Percentiles rank a stretch among this genome's conserved stretches.
Conservation (phyloP, 1,284 basidiomycete genomes). For the Leccinum pseudoinsigne region DNA sequence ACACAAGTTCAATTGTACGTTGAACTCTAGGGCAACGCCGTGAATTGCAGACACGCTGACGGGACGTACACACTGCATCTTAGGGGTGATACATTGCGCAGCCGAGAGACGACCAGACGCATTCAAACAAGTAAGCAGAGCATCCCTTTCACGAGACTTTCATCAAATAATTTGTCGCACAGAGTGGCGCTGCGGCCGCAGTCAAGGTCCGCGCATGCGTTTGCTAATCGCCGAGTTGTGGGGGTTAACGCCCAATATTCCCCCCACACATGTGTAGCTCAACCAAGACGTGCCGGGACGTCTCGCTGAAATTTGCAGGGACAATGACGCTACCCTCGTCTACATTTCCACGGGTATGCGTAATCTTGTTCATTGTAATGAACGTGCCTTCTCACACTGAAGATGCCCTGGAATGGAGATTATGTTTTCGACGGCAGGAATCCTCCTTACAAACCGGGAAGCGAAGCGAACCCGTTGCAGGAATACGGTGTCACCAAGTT, state of each 20-base stretch:
- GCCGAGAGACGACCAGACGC: conserved; percentile 84
- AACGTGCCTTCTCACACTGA: conserved; percentile 14
- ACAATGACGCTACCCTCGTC: conserved; percentile 58
- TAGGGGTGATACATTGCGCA: conserved; percentile 84
- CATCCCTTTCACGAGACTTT: background rate
- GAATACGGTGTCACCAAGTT: conserved; percentile 77
- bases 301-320: conserved; percentile 59
- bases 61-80: conserved; percentile 4
- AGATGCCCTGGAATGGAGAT: conserved; percentile 43
- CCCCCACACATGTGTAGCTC: conserved; percentile 44
- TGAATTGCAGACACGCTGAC: background rate
- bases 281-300: conserved; percentile 66
- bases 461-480: conserved; percentile 73
- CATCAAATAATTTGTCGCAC: conserved; percentile 3
- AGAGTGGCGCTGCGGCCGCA: conserved; percentile 61
- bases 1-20: conserved; percentile 67
- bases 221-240: background rate
- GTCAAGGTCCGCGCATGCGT: conserved; percentile 44
- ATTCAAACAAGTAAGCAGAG: conserved; percentile 63
- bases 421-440: conserved; percentile 87
- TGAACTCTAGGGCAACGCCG: background rate
- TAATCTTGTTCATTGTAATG: background rate
- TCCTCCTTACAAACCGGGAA: conserved; percentile 71
- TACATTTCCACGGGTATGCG: conserved; percentile 75
- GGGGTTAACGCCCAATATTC: background rate